phyloP scores from a whole-genome alignment of 2,329 filamentous ascomycete species.

The Penicillium psychrosexuale region DNA sequence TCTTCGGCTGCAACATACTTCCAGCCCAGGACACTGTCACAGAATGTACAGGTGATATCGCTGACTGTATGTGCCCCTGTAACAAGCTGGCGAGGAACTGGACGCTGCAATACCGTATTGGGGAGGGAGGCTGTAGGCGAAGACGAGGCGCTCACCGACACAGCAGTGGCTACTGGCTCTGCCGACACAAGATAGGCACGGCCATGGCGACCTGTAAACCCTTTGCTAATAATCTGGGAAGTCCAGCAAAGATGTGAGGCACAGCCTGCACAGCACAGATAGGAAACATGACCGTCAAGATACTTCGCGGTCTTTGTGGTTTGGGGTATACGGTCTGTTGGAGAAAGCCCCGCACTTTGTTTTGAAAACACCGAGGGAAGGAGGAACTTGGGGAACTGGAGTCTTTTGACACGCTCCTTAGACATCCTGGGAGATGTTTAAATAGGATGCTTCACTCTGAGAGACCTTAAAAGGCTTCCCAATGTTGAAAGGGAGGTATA shows the following conservation, averaged over 20 bases:
- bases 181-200: slow-evolving; percentile 62
- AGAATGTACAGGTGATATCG: slow-evolving; percentile 57
- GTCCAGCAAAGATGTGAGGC: slow-evolving; percentile 58
- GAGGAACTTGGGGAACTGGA: slow-evolving; percentile 52
- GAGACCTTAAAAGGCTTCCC: background rate
- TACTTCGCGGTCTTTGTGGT: slow-evolving; percentile 28
- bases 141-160: slow-evolving; percentile 28
- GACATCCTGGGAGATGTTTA: slow-evolving; percentile 10
- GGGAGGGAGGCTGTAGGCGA: slow-evolving; percentile 47
- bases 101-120: slow-evolving; percentile 57
- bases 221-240: slow-evolving; percentile 61
- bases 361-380: slow-evolving; percentile 47
- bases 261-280: slow-evolving; percentile 59
- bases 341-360: slow-evolving; percentile 13
- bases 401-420: slow-evolving; percentile 17
- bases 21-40: slow-evolving; percentile 59
- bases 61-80: slow-evolving; percentile 62
- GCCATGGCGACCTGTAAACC: slow-evolving; percentile 63
- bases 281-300: slow-evolving; percentile 50
- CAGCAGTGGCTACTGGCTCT: slow-evolving; percentile 30
- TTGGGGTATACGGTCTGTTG: slow-evolving; percentile 5
- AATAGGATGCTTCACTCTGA: background rate
- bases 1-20: slow-evolving; percentile 64
- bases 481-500: background rate
- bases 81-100: slow-evolving; percentile 58